These are phyloP conservation scores for Pterocarpus macrocarpus DNA, from an alignment of 306 rosid species.

Conservation along the genomic window DNA sequence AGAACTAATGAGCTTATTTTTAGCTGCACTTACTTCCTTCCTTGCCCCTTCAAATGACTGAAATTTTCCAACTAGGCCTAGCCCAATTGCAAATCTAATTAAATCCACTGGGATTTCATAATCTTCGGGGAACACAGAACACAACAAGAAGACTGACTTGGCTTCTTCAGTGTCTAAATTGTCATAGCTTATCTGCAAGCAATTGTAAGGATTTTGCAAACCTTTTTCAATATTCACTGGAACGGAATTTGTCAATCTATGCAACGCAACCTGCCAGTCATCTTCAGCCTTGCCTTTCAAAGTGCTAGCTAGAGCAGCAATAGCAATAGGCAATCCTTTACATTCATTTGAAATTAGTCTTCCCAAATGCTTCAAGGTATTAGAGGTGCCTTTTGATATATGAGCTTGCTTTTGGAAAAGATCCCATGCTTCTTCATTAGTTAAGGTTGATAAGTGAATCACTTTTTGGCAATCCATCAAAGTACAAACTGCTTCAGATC, in stretches of 20 bases:
- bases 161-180: neutral
- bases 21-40: neutral
- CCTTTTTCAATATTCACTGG: neutral
- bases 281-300: neutral
- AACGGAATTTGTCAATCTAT: neutral
- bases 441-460: neutral
- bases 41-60: neutral
- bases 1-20: neutral
- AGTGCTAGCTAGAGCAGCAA: constrained; percentile 1
- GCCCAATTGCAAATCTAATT: neutral
- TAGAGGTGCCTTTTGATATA: neutral
- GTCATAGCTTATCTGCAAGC: neutral
- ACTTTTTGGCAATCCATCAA: neutral
- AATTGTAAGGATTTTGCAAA: neutral
- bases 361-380: neutral
- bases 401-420: constrained; percentile 1
- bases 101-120: neutral
- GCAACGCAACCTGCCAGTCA: neutral
- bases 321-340: constrained; percentile 36
- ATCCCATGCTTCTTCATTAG: neutral
- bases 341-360: constrained; percentile 10
- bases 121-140: constrained; percentile 36
- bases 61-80: neutral
- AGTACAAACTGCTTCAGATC: neutral
- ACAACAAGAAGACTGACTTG: neutral